These are phyloP conservation scores for Suhomyces sp. DNA, from an alignment of 805 yeast genomes.

Conservation along the genomic window DNA sequence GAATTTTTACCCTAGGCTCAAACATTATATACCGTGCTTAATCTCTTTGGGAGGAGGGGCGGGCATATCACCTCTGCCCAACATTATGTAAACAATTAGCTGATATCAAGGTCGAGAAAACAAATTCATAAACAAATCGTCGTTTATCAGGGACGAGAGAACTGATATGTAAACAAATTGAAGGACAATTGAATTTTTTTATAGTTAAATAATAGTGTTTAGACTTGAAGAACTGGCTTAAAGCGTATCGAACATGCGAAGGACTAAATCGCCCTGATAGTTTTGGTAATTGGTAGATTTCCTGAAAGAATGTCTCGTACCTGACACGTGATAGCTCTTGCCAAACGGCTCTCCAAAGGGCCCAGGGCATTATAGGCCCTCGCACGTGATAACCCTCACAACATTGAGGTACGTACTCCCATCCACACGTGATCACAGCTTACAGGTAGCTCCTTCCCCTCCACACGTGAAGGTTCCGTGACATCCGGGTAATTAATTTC, in stretches of 20 bases:
- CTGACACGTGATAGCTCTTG: background rate
- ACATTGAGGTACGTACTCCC: too few species aligned
- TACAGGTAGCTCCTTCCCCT: too few species aligned
- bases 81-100: background rate
- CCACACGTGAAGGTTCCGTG: too few species aligned
- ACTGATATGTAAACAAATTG: too few species aligned
- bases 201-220: background rate
- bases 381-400: too few species aligned
- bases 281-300: background rate
- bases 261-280: background rate
- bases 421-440: too few species aligned
- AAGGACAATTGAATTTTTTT: too few species aligned
- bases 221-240: background rate
- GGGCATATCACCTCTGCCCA: background rate
- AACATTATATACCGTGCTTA: background rate
- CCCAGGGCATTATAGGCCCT: too few species aligned
- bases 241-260: background rate
- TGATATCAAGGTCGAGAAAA: background rate
- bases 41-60: background rate
- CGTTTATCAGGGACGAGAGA: too few species aligned
- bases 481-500: background rate
- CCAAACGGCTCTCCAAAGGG: background rate
- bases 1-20: background rate
- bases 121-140: background rate
- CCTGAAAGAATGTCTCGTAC: background rate